phyloP scores from a whole-genome alignment of 129 eudicot genomes.

The Helichrysum umbraculigerum region DNA sequence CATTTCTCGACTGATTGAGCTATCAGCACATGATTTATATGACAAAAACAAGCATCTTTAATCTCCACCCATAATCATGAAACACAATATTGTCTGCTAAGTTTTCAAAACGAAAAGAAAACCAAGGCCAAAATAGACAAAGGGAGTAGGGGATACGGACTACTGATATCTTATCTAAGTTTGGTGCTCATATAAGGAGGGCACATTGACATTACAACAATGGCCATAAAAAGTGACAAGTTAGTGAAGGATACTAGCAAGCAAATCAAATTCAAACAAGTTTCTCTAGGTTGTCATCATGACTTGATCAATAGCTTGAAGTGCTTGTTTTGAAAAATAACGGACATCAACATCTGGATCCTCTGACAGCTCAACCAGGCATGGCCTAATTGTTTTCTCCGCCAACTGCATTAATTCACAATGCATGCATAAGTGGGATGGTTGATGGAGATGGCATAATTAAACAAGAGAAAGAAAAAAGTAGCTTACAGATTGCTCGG shows the following conservation, averaged over 20 bases:
- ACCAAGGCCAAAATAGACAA: slow-evolving; percentile 4
- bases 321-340: slow-evolving; percentile 85
- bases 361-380: slow-evolving; percentile 84
- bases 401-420: slow-evolving; percentile 53
- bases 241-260: slow-evolving; percentile 4
- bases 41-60: slow-evolving; percentile 22
- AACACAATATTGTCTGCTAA: slow-evolving; percentile 14
- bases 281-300: slow-evolving; percentile 77
- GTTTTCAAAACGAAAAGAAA: neutral
- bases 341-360: slow-evolving; percentile 99
- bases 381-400: slow-evolving; percentile 74
- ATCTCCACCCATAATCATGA: slow-evolving; percentile 24
- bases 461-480: neutral
- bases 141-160: slow-evolving; percentile 7
- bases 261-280: slow-evolving; percentile 9
- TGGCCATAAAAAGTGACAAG: slow-evolving; percentile 15
- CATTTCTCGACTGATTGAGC: slow-evolving; percentile 1
- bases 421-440: neutral
- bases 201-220: slow-evolving; percentile 21
- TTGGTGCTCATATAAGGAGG: slow-evolving; percentile 20
- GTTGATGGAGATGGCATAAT: neutral
- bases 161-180: slow-evolving; percentile 31
- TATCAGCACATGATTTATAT: slow-evolving; percentile 9
- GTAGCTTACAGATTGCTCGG: slow-evolving; percentile 80
- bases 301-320: slow-evolving; percentile 78